Base-by-base conservation (phyloP, 495 filamentous ascomycete species). In the Neurospora sp. region DNA sequence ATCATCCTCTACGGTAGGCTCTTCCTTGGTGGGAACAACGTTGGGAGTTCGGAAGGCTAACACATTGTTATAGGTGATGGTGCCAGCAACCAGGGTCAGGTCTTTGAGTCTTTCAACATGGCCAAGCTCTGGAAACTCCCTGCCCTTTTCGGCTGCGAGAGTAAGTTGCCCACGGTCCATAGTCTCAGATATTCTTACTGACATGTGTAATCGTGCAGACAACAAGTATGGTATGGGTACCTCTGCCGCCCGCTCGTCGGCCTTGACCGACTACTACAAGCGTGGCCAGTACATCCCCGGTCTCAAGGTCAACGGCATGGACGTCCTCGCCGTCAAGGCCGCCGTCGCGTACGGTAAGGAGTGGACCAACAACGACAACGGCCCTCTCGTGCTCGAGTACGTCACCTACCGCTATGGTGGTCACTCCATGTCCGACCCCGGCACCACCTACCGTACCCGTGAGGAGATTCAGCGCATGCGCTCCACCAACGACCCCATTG, bases 201-300 rank as follows among this genome's bases (percentile, higher is more conserved):
- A 71, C 38, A 7, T 37, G 21, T 21, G 24, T 24, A 15, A 21
- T 38, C 1, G 73, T 79, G 66, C 73, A 98, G 95, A 99, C 89
- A 99, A 99, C 91, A 98, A 99, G 86, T 99, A 99, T 85, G 96
- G 96, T 83, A 99, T 99, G 96, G 96, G 96, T 84, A 99, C 96
- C 70, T 93, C 96, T 72, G 96, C 96, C 74, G 92, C 92, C 81
- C 94, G 96, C 78, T 92, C 96, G 76, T 92, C 95, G 75, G 96
- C 96, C 76, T 85, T 97, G 77, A 98, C 96, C 80, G 96, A 99
- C 83, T 99, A 99, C 92, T 99, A 99, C 91, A 98, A 98, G 90
- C 96, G 96, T 85, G 96, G 96, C 75, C 96, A 99, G 87, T 99
- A 98, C 88, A 99, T 99, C 79, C 96, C 96, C 74, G 96, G 96